A percentile compares a stretch with the other conserved stretches of the same genome.
Conservation (phyloP, 108 stramenopile genomes). For the Aurantiochytrium sp. region DNA sequence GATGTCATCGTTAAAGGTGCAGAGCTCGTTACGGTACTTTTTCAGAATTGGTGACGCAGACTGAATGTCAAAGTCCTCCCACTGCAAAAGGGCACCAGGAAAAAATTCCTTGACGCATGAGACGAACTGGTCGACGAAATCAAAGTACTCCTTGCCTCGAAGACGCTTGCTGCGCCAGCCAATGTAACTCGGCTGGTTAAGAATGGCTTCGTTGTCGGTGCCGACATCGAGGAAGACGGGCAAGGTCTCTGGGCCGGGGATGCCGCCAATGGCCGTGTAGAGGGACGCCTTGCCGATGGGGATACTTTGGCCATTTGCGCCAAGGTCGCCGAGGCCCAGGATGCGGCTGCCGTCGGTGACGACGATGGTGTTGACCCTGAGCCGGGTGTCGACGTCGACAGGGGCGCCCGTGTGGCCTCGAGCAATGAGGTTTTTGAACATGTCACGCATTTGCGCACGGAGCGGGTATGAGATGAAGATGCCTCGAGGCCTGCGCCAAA, state of each 20-base stretch:
- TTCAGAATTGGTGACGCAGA: slow-evolving; percentile 74
- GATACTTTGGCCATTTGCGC: slow-evolving; percentile 90
- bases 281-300: slow-evolving; percentile 82
- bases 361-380: slow-evolving; percentile 83
- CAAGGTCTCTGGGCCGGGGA: slow-evolving; percentile 85
- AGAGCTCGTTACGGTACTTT: slow-evolving; percentile 69
- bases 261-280: slow-evolving; percentile 95
- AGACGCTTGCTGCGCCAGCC: slow-evolving; percentile 73
- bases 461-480: slow-evolving; percentile 3
- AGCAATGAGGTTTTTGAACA: not conserved
- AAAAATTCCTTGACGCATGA: slow-evolving; percentile 79
- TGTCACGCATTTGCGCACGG: not conserved
- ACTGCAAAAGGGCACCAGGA: slow-evolving; percentile 82
- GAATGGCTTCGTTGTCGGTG: slow-evolving; percentile 82
- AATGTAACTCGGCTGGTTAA: slow-evolving; percentile 79
- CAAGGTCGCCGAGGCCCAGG: slow-evolving; percentile 90
- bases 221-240: slow-evolving; percentile 92
- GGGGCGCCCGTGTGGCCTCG: not conserved
- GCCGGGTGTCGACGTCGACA: not conserved
- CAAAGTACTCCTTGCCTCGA: slow-evolving; percentile 66
- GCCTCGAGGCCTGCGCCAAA: not conserved
- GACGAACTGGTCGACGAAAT: slow-evolving; percentile 92
- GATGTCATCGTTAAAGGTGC: slow-evolving; percentile 99
- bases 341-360: slow-evolving; percentile 92
- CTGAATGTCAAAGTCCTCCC: slow-evolving; percentile 89